Base-by-base conservation (phyloP, 495 filamentous ascomycete genomes). In the Bathelium albidoporum region DNA sequence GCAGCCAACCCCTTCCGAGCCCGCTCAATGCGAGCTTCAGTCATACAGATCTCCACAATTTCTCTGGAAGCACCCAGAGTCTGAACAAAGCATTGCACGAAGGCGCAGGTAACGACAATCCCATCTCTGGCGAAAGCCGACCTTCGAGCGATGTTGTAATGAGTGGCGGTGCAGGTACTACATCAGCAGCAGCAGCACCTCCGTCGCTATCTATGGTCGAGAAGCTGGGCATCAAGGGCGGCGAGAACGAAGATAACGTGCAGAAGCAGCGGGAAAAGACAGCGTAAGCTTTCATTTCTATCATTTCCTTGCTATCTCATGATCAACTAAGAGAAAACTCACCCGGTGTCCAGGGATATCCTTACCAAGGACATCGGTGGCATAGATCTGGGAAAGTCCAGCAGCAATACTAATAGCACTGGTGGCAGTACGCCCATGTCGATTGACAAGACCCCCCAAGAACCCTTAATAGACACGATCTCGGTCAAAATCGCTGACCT, bases 401-500 rank as follows among this genome's bases (percentile, higher is more conserved):
- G 79, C 20, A 77, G 70, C n/a, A 66, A 78, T 0, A 73, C 77
- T 43, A 73, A 76, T 22, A 20, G 22, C 24, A 55, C 12, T 28
- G 2, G 12, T 20, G 5, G 11, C 44, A 68, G 75, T 18, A 75
- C 76, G 70, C 62, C 63, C 20, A 60, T 66, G 10, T 61, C 65
- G 59, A 69, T 79, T 18, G 76, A 77, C 58, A 77, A 75, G 67
- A 68, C 69, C 5, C 75, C 81, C 60, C 82, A 85, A 59, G 80
- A 82, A 22, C 73, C 82, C 55, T 73, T 72, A 58, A 74, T 82
- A 63, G 87, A 92, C 64, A 90, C 88, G 49, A 99, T 99, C 64
- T 96, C 91, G 2, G 94, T 99, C 69, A 99, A 99, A 79, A 99
- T 99, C 74, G 94, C 94, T 16, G 94, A 99, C 79, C 80, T 99